Evolutionary conservation across 768 basidiomycete genomes (phyloP), one percentile per base, ranked within the genome.

Genomic region (Rhodocollybia butyracea): DNA sequence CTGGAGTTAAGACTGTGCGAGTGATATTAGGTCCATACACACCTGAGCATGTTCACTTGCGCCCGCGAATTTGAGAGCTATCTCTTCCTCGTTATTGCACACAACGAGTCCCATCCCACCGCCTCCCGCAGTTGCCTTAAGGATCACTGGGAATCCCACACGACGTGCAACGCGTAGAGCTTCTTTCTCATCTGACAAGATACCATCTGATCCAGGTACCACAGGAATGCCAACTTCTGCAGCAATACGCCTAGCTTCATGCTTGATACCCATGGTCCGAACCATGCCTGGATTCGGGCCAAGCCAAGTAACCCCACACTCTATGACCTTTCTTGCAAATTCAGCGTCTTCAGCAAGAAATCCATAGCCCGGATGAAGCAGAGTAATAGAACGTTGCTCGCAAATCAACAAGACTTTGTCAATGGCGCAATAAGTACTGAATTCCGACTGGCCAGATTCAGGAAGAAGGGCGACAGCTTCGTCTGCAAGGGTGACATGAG

Each of bases 51-150:
- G 75, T 39, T 68, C 63, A 42, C 68, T 69, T 11, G 76, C 73
- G 1, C 62, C 43, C 3, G 59, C 54, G 61, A 83, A 79, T 29
- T 62, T 70, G 4, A 60, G 59, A 0, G 29, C 50, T 21, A 85
- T 61, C 29, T 78, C 77, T 0, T 55, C 48, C n/a, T 73, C 74
- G 41, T 70, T 62, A 17, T 61, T 57, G 61, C 85, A 87, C 27
- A 86, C 71, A 6, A 76, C 73, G 61, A 88, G 76, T 3, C 85
- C 86, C 78, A 85, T 82, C 0, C 86, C 87, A 2, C 87, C 86
- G 1, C 86, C 87, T 2, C 85, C 86, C 0, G 82, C 83, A 1
- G 83, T 85, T 1, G 85, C 81, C 64, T 87, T 88, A 59, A 88
- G 64, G 65, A 87, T 80, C 4, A 89, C 73, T 0, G 86, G 87